These are phyloP conservation scores for Plasmodium vinckei DNA, from an alignment of 169 alveolate genomes.

Conservation along the genomic window DNA sequence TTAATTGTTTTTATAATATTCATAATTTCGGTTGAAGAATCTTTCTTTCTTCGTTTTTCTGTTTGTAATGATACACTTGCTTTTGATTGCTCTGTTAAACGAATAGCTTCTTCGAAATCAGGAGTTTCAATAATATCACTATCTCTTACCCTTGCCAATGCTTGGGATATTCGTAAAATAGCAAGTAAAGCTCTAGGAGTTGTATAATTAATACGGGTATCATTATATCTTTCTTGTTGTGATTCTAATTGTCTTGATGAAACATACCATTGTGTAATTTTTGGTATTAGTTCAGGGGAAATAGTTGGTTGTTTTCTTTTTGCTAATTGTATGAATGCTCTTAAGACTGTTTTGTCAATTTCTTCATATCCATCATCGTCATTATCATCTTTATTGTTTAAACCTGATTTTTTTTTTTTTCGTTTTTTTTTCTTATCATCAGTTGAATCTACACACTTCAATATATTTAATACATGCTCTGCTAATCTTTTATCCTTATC, in stretches of 20 bases:
- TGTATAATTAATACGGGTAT: conserved; percentile 92
- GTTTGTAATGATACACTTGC: conserved; percentile 87
- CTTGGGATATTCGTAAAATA: conserved; percentile 94
- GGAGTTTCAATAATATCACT: conserved; percentile 91
- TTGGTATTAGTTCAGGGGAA: conserved; percentile 79
- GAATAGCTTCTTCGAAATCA: conserved; percentile 96
- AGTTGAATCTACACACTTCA: conserved; percentile 86
- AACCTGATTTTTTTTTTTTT: no score
- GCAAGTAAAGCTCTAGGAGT: conserved; percentile 98
- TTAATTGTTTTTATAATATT: conserved; percentile 83
- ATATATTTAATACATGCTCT: conserved; percentile 93
- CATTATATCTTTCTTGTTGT: conserved; percentile 86
- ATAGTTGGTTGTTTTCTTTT: conserved; percentile 87
- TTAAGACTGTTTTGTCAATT: conserved; percentile 87
- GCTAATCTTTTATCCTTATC: conserved; percentile 93
- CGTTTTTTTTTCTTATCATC: conserved; percentile 61
- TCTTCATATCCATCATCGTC: conserved; percentile 74
- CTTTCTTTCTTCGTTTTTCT: conserved; percentile 75
- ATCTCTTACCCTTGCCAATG: conserved; percentile 94
- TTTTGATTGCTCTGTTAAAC: conserved; percentile 93
- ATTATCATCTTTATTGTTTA: conserved; percentile 10
- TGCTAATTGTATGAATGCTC: conserved; percentile 93
- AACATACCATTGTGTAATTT: conserved; percentile 85
- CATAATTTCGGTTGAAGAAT: conserved; percentile 86
- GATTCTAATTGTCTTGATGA: conserved; percentile 81